Evolutionary conservation across 78 protist genomes (phyloP), one percentile per base, ranked within the genome.

Genomic region (Protostelium mycophagum): DNA sequence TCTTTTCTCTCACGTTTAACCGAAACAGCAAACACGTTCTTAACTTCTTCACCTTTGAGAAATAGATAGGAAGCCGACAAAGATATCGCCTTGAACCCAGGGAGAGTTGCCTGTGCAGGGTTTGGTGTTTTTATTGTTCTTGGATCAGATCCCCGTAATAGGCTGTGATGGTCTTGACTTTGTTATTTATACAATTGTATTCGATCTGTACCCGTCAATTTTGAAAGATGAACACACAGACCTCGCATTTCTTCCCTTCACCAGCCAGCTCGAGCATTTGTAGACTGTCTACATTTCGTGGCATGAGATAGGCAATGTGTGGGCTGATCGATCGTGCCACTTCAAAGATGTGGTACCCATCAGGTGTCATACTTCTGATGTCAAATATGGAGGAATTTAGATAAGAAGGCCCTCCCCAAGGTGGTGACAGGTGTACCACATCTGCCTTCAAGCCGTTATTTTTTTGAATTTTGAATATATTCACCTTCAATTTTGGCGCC

Each of bases 241-340:
- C 73, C 73, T 51, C 73, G 73, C 73, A 51, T 5, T 5, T 16
- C 73, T 16, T 16, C 5, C 5, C 5, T 51, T 51, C 88, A 29
- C 10, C 29, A 0, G 91, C 36, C 31, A 92, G 63, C 83, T 89
- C 84, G 1, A 83, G 89, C 28, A 92, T 29, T 34, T 92, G 92
- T 0, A 39, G 29, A 25, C 86, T 36, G 35, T 88, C 87, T 9
- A 88, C 90, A 34, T 92, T 92, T 35, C 63, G 88, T 16, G 94
- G 94, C 63, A 92, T 84, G 73, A 89, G 90, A 38, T 92, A 92
- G 31, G 85, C 94, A 25, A 92, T 83, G 37, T 92, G 88, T 38
- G 91, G 91, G 36, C 91, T 51, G 28, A 92, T 84, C 29, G 51
- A 87, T 0, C 87, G 10, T 36, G 94, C 91, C 35, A 63, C 10